A percentile compares a stretch with the other conserved stretches of the same genome.
These are phyloP conservation scores for Xanthoconium stramineum DNA, from an alignment of 768 basidiomycete species.

Conservation along the genomic window DNA sequence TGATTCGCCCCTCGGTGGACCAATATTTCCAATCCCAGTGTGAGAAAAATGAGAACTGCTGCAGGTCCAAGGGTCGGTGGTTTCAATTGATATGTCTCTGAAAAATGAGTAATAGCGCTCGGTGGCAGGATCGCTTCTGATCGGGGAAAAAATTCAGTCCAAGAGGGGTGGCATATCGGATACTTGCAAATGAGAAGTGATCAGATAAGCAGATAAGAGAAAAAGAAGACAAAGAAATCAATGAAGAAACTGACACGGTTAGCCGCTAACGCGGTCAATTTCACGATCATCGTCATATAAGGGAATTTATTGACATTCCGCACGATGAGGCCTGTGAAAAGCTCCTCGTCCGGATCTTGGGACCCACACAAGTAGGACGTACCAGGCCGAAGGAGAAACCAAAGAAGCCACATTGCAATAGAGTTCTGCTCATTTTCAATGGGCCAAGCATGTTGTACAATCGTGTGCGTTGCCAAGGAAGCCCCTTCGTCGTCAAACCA, in stretches of 20 bases:
- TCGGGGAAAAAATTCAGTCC: slow-evolving; percentile 53
- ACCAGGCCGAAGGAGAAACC: slow-evolving; percentile 68
- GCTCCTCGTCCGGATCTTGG: neutral
- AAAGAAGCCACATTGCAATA: slow-evolving; percentile 77
- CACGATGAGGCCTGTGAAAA: slow-evolving; percentile 45
- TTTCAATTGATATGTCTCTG: slow-evolving; percentile 41
- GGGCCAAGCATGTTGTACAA: slow-evolving; percentile 55
- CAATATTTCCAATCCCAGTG: slow-evolving; percentile 38
- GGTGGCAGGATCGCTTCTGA: slow-evolving; percentile 18
- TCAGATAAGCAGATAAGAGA: slow-evolving; percentile 2
- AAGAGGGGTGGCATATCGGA: slow-evolving; percentile 51
- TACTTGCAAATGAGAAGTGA: slow-evolving; percentile 45
- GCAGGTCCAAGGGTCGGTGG: slow-evolving; percentile 66
- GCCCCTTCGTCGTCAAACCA: slow-evolving; percentile 62
- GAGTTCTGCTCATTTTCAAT: slow-evolving; percentile 48
- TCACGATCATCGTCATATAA: slow-evolving; percentile 49
- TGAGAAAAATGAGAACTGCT: slow-evolving; percentile 69
- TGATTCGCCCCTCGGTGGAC: neutral
- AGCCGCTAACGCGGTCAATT: slow-evolving; percentile 64
- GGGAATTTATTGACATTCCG: slow-evolving; percentile 39
- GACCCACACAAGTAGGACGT: slow-evolving; percentile 22
- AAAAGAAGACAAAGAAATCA: neutral
- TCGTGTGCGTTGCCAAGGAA: slow-evolving; percentile 43
- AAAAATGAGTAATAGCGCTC: slow-evolving; percentile 40
- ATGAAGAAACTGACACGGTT: slow-evolving; percentile 46